A percentile compares a stretch with the other conserved stretches of the same genome.
Evolutionary conservation across 208 protist species (phyloP).

Genomic region (Naegleria lovaniensis): DNA sequence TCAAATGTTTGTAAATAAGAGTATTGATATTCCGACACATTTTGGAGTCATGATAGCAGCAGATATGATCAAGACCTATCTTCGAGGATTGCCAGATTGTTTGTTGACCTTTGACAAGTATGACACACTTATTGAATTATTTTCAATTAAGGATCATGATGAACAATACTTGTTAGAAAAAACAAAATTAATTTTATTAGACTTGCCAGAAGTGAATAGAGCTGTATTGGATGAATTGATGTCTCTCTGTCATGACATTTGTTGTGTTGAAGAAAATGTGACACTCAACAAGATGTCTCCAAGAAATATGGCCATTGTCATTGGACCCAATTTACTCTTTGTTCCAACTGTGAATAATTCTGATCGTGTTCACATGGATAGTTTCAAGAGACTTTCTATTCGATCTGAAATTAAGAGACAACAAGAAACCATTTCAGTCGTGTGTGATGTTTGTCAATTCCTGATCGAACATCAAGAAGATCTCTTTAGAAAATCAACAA

Average conservation of each 20-base stretch:
- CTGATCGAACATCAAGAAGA: background rate
- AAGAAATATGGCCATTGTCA: background rate
- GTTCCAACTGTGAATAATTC: background rate
- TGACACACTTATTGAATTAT: background rate
- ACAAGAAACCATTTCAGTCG: background rate
- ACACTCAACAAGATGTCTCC: background rate
- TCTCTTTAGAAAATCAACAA: background rate
- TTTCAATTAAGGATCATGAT: background rate
- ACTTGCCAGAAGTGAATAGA: background rate
- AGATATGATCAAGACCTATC: background rate
- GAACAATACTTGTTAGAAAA: background rate
- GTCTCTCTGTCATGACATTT: background rate
- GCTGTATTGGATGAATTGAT: background rate
- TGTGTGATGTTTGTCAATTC: background rate
- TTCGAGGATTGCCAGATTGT: background rate
- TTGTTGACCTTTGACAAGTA: background rate
- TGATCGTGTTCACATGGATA: background rate
- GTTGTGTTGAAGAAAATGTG: background rate
- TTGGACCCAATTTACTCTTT: background rate
- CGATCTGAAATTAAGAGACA: background rate
- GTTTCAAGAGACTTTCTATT: background rate
- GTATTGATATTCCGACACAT: background rate
- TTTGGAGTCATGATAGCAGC: background rate
- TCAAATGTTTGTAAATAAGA: background rate
- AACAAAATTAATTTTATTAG: background rate